phyloP scores from a whole-genome alignment of 164 flowering plant genomes.

The Vitis rotundifolia region DNA sequence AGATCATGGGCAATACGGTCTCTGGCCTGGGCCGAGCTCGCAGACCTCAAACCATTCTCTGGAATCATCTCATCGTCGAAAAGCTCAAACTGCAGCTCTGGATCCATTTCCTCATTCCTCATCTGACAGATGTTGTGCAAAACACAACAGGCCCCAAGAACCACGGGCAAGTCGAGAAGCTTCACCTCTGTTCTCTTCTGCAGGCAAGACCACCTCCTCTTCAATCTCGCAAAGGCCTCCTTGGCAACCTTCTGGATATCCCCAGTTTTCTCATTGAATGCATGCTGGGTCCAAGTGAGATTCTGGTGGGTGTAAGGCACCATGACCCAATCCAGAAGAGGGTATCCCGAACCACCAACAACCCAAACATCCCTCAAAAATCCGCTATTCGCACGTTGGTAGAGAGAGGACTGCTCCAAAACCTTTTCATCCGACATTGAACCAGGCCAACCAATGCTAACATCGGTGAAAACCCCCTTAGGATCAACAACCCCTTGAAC shows the following conservation, averaged over 20 bases:
- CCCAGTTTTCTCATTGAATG: constrained; percentile 64
- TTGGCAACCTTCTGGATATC: constrained; percentile 46
- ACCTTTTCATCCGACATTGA: constrained; percentile 73
- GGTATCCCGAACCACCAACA: constrained; percentile 58
- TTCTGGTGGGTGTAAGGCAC: constrained; percentile 72
- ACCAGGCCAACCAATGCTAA: constrained; percentile 88
- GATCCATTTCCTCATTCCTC: constrained; percentile 54
- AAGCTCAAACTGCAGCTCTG: constrained; percentile 43
- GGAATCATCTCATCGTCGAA: constrained; percentile 68
- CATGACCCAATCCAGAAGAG: constrained; percentile 72
- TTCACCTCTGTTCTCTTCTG: constrained; percentile 88
- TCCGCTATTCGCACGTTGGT: constrained; percentile 50
- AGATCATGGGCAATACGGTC: constrained; percentile 78
- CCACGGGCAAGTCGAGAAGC: constrained; percentile 74
- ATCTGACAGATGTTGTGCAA: constrained; percentile 81
- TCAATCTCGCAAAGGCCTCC: constrained; percentile 61
- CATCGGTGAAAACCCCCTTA: constrained; percentile 67
- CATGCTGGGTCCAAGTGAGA: constrained; percentile 79
- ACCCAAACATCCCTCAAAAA: constrained; percentile 52
- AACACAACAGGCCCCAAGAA: constrained; percentile 85
- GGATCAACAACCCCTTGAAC: constrained; percentile 77
- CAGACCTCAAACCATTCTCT: constrained; percentile 45
- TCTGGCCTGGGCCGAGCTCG: constrained; percentile 44
- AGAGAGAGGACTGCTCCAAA: constrained; percentile 60
- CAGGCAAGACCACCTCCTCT: constrained; percentile 77